Conservation (phyloP, 768 basidiomycete species). For the Rossbeevera mucosa region DNA sequence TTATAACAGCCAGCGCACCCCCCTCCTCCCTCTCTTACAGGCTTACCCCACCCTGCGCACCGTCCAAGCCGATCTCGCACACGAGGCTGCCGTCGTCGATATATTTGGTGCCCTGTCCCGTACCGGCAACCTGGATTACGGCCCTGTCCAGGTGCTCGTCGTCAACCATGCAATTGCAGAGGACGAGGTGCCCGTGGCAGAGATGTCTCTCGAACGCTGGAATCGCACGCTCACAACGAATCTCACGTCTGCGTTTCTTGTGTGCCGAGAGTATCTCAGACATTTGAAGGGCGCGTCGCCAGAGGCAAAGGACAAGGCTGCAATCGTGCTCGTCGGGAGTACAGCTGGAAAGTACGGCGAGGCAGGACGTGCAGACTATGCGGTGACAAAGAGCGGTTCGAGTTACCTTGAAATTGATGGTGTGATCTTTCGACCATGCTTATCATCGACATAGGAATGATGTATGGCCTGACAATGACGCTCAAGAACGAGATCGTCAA, state of each 20-base stretch:
- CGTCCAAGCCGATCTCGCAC: slow-evolving; percentile 51
- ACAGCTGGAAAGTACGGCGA: slow-evolving; percentile 70
- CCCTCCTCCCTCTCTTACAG: slow-evolving; percentile 39
- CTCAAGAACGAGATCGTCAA: slow-evolving; percentile 78
- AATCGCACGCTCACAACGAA: slow-evolving; percentile 54
- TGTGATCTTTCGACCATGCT: neutral
- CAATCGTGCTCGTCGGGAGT: slow-evolving; percentile 62
- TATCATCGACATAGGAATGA: slow-evolving; percentile 44
- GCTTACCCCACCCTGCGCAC: slow-evolving; percentile 32
- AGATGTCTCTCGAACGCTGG: slow-evolving; percentile 63
- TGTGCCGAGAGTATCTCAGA: slow-evolving; percentile 53
- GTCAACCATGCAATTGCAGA: slow-evolving; percentile 58
- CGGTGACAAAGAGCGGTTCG: slow-evolving; percentile 59
- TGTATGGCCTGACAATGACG: slow-evolving; percentile 62
- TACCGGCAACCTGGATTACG: slow-evolving; percentile 17
- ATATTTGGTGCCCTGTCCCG: slow-evolving; percentile 41
- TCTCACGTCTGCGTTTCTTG: slow-evolving; percentile 61
- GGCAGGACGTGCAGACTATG: slow-evolving; percentile 59
- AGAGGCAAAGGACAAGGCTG: slow-evolving; percentile 46
- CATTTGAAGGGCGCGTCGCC: slow-evolving; percentile 37
- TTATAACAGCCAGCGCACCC: slow-evolving; percentile 48
- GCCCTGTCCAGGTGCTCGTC: slow-evolving; percentile 51
- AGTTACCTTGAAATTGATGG: neutral
- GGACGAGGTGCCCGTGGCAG: slow-evolving; percentile 42
- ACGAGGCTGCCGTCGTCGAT: slow-evolving; percentile 45